A percentile compares a stretch with the other conserved stretches of the same genome.
phyloP scores from a whole-genome alignment of 768 basidiomycete genomes.

The Lactifluus hygrophoroides region DNA sequence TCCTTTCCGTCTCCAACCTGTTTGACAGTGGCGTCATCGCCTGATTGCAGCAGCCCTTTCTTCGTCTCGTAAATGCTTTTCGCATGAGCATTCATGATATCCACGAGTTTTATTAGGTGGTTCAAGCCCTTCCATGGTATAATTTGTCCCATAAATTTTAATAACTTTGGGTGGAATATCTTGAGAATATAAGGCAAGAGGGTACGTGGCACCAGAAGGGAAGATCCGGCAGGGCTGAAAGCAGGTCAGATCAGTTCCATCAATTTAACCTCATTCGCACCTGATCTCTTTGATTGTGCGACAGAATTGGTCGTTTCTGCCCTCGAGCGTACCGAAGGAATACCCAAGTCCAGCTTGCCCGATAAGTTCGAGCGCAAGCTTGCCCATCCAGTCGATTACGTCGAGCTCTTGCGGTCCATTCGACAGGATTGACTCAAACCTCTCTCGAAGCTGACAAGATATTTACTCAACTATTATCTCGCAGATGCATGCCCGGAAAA shows the following conservation, averaged over 20 bases:
- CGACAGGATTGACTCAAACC: no score
- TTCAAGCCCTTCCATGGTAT: no score
- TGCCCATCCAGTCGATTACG: slow-evolving; percentile 17
- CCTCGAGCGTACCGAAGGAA: slow-evolving; percentile 11
- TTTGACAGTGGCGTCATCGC: slow-evolving; percentile 28
- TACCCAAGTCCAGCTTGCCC: slow-evolving; percentile 23
- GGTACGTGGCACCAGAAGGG: not conserved
- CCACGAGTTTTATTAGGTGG: no score
- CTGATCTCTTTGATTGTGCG: slow-evolving; percentile 16
- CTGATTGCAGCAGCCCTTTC: slow-evolving; percentile 28
- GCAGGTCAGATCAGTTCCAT: not conserved
- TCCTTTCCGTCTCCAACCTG: slow-evolving; percentile 36
- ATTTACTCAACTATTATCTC: no score
- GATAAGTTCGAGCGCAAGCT: slow-evolving; percentile 21
- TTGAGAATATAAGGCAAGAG: slow-evolving; percentile 12
- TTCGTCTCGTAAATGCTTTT: slow-evolving; percentile 26
- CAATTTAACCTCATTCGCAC: not conserved
- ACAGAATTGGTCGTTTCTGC: no score
- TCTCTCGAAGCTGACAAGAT: no score
- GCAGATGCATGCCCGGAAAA: not conserved
- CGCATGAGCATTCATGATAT: no score
- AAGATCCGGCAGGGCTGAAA: slow-evolving; percentile 10
- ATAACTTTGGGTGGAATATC: no score
- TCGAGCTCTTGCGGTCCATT: slow-evolving; percentile 9
- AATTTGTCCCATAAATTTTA: no score